phyloP scores from a whole-genome alignment of 441 rosid genomes.

The Pelargonium myrrhifolium region DNA sequence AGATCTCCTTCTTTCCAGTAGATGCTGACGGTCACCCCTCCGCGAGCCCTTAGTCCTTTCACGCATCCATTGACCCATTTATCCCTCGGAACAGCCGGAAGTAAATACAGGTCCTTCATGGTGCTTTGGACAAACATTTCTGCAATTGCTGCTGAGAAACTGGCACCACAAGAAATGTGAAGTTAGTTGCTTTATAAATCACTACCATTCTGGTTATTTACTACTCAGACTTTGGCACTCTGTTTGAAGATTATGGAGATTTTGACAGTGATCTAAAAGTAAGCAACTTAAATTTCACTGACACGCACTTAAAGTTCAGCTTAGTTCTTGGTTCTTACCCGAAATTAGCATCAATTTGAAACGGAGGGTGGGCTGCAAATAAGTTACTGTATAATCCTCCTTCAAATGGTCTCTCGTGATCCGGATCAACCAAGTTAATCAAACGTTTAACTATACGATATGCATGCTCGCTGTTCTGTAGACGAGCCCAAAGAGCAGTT shows the following conservation, averaged over 20 bases:
- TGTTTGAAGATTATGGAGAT: too few species aligned
- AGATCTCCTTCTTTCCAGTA: slow-evolving; percentile 53
- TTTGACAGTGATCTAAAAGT: not conserved
- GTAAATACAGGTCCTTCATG: slow-evolving; percentile 32
- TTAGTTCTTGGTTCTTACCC: slow-evolving; percentile 47
- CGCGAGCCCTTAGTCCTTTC: slow-evolving; percentile 38
- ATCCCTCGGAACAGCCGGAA: slow-evolving; percentile 38
- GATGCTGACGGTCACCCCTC: slow-evolving; percentile 31
- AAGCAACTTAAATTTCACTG: too few species aligned
- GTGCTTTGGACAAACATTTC: slow-evolving; percentile 47
- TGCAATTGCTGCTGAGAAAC: slow-evolving; percentile 38
- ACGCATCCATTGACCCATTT: slow-evolving; percentile 35
- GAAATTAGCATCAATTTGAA: slow-evolving; percentile 87
- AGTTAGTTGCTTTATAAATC: not conserved
- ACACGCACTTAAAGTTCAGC: not conserved
- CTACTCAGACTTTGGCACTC: not conserved
- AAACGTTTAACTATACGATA: slow-evolving; percentile 67
- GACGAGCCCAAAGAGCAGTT: slow-evolving; percentile 79
- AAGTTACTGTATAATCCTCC: slow-evolving; percentile 87
- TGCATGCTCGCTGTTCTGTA: slow-evolving; percentile 60
- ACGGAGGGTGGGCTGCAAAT: slow-evolving; percentile 92
- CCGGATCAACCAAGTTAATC: slow-evolving; percentile 65
- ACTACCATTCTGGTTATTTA: not conserved
- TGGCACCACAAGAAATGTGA: slow-evolving; percentile 15
- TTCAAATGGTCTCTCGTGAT: slow-evolving; percentile 44